These are phyloP conservation scores for Naganishia onofrii DNA, from an alignment of 768 basidiomycete species.

Conservation along the genomic window DNA sequence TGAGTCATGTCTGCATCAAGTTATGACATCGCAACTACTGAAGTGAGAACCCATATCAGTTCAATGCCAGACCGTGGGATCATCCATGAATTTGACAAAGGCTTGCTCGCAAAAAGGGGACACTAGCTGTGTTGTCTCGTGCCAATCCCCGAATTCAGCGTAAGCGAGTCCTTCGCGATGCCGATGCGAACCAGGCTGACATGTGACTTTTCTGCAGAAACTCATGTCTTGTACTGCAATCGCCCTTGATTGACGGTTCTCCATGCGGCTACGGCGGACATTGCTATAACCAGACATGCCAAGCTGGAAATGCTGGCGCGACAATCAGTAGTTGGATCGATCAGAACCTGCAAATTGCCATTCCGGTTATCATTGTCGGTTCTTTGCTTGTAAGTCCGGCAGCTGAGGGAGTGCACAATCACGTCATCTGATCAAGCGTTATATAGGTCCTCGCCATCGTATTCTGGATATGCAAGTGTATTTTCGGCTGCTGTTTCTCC, in stretches of 20 bases:
- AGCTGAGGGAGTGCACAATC: background rate
- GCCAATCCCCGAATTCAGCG: constrained; percentile 62
- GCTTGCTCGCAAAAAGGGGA: constrained; percentile 67
- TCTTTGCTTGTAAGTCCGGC: constrained; percentile 43
- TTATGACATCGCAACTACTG: constrained; percentile 6
- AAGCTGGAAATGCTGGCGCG: constrained; percentile 61
- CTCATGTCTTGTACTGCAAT: constrained; percentile 68
- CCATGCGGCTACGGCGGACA: constrained; percentile 69
- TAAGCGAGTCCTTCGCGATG: background rate
- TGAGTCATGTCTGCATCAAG: constrained; percentile 51
- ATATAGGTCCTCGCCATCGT: constrained; percentile 40
- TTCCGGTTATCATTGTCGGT: constrained; percentile 48
- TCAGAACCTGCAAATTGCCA: constrained; percentile 60
- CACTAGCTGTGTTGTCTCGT: constrained; percentile 72
- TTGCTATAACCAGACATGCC: constrained; percentile 65
- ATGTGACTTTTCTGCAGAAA: constrained; percentile 45
- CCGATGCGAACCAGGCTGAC: background rate
- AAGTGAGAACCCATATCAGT: constrained; percentile 51
- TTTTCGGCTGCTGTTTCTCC: constrained; percentile 37
- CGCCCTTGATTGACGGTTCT: constrained; percentile 73
- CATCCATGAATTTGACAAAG: constrained; percentile 65
- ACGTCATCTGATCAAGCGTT: background rate
- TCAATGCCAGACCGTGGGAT: constrained; percentile 73
- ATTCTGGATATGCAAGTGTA: constrained; percentile 38
- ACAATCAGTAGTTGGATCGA: constrained; percentile 72